Percentiles rank a stretch among this genome's conserved stretches.
Evolutionary conservation across 257 asterid genomes (phyloP).

Genomic region (Solanum pennellii): DNA sequence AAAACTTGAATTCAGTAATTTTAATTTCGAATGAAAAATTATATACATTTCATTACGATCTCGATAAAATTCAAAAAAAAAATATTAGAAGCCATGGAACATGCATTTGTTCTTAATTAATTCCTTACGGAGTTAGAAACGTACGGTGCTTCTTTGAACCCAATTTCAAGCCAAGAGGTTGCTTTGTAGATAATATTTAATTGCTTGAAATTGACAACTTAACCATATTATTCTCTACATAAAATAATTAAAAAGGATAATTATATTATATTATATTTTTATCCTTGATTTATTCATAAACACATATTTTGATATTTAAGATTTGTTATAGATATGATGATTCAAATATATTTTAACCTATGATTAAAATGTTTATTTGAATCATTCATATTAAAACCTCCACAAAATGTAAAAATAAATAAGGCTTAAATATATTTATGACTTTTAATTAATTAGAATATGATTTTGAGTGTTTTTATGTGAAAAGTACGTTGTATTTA

Average conservation of each 20-base stretch:
- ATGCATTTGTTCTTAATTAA: background rate
- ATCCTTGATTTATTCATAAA: background rate
- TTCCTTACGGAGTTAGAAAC: background rate
- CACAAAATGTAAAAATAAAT: background rate
- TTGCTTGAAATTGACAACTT: background rate
- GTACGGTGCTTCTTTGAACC: background rate
- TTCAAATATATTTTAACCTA: no score
- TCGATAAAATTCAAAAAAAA: background rate
- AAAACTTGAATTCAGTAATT: rapidly evolving
- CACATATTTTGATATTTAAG: background rate
- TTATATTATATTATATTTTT: background rate
- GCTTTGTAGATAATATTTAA: background rate
- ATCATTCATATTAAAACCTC: no score
- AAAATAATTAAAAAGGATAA: background rate
- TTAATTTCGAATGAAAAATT: background rate
- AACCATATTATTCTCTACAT: background rate
- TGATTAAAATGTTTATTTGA: no score
- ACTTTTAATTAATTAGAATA: background rate
- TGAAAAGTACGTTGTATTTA: background rate
- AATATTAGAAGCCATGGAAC: background rate
- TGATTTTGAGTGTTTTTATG: background rate
- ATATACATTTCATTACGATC: background rate
- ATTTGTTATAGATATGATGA: background rate
- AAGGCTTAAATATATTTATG: background rate
- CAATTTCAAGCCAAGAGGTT: background rate